Base-by-base conservation (phyloP, 805 yeast genomes). In the Myxozyma neglecta region DNA sequence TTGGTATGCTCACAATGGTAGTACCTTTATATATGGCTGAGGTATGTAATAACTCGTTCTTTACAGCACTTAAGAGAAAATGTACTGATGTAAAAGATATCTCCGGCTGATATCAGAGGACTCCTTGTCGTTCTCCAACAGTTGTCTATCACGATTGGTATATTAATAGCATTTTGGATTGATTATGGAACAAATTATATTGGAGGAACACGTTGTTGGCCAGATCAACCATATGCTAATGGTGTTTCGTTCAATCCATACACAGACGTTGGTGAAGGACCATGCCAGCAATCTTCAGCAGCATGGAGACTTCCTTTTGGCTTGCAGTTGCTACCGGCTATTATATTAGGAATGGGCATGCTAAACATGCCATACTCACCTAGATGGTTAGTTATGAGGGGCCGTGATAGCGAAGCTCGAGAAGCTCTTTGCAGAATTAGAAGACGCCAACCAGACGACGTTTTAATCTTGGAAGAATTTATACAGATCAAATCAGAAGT, bases 291-390 rank as follows among this genome's bases (percentile, higher is more conserved):
- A 53, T 63, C 69, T 42, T 71, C 72, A 1, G 13, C 77, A 46
- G 80, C 88, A 49, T 88, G 87, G 81, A 79, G 92, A 69, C 70
- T 83, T 20, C 87, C 84, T 61, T 78, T 91, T 87, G 77, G 83
- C 68, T 45, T 88, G 75, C 79, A 82, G 76, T 72, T 81, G 70
- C 61, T 85, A 70, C 78, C 90, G 71, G 77, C 80, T 67, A 35
- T 80, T 67, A 42, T 86, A 65, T 62, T 82, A 72, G 67, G 77
- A 63, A 20, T 81, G 66, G 78, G 82, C 71, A 61, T 83, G 70
- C 51, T 71, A 20, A 57, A 71, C 54, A 66, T 77, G 44, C 71
- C 71, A 51, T 78, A 76, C 61, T 77, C 80, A 1, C 85, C 83
- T 44, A 75, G 85, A 66, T 80, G 80, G 79, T 81, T 76, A 63